Conservation (phyloP, 495 filamentous ascomycete genomes). For the Talaromyces trachyspermus region DNA sequence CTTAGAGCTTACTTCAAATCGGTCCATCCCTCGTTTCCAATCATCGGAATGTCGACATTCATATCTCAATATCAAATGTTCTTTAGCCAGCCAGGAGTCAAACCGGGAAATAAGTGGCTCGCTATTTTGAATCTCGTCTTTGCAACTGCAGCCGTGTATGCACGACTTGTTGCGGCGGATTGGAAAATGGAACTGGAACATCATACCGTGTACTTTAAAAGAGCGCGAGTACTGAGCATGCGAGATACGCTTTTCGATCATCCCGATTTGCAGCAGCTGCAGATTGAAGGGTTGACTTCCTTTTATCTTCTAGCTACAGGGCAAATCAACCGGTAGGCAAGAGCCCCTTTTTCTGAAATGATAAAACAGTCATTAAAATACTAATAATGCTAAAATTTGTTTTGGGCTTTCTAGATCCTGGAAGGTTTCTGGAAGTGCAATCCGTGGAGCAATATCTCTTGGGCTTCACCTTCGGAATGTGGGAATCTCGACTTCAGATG, state of each 20-base stretch:
- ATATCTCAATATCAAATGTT: slow-evolving; percentile 40
- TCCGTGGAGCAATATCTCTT: slow-evolving; percentile 50
- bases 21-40: slow-evolving; percentile 54
- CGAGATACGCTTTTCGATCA: slow-evolving; percentile 44
- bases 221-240: slow-evolving; percentile 45
- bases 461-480: slow-evolving; percentile 54
- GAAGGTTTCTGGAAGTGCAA: slow-evolving; percentile 50
- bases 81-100: slow-evolving; percentile 31
- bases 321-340: slow-evolving; percentile 52
- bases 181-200: slow-evolving; percentile 40
- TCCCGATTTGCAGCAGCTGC: slow-evolving; percentile 49
- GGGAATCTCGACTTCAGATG: slow-evolving; percentile 36
- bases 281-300: slow-evolving; percentile 48
- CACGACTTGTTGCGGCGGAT: slow-evolving; percentile 35
- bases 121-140: slow-evolving; percentile 58
- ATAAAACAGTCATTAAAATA: not conserved
- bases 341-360: not conserved
- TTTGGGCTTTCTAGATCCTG: slow-evolving; percentile 45
- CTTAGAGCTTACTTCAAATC: slow-evolving; percentile 51
- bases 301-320: slow-evolving; percentile 53
- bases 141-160: slow-evolving; percentile 50
- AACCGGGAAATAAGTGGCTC: slow-evolving; percentile 43
- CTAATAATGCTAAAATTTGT: not conserved
- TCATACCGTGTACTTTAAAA: slow-evolving; percentile 48
- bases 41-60: slow-evolving; percentile 50